Percentiles rank a stretch among this genome's conserved stretches.
These are phyloP conservation scores for Nitzschia sp. DNA, from an alignment of 108 stramenopile genomes.

Conservation along the genomic window DNA sequence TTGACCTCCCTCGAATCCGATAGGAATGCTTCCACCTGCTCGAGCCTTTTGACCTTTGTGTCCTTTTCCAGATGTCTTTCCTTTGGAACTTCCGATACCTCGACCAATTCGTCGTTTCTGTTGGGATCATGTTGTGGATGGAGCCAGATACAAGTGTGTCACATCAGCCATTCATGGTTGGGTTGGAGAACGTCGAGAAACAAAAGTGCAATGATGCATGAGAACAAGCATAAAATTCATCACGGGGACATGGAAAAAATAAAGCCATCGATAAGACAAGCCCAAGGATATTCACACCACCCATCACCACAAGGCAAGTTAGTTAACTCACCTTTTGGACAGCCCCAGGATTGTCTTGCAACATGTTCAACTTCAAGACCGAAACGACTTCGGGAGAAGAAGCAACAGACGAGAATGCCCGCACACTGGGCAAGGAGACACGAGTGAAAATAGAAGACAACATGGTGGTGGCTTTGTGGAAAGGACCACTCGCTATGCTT, in stretches of 20 bases:
- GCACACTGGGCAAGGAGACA: too few relatives aligned
- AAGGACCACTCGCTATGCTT: too few relatives aligned
- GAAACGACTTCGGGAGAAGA: slow-evolving; percentile 48
- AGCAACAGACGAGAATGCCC: neutral
- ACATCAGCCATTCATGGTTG: neutral
- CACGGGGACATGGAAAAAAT: too few relatives aligned
- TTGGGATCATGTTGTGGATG: neutral
- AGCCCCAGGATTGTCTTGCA: slow-evolving; percentile 85
- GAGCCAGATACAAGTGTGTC: neutral
- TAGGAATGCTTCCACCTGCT: slow-evolving; percentile 76
- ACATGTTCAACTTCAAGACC: slow-evolving; percentile 70
- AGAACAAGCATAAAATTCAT: too few relatives aligned
- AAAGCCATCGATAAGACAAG: too few relatives aligned
- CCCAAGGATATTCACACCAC: neutral
- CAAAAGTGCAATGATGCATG: neutral
- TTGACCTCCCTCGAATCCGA: slow-evolving; percentile 97
- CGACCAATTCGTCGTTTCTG: slow-evolving; percentile 88
- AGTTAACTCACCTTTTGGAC: slow-evolving; percentile 47
- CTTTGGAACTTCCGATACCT: slow-evolving; percentile 92
- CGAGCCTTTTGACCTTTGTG: slow-evolving; percentile 96
- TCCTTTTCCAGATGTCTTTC: slow-evolving; percentile 95
- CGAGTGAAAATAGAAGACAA: too few relatives aligned
- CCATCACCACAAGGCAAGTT: neutral
- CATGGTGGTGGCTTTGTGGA: too few relatives aligned
- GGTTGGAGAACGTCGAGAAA: too few relatives aligned